Evolutionary conservation across 441 rosid genomes (phyloP).

Genomic region (Manihot esculenta): DNA sequence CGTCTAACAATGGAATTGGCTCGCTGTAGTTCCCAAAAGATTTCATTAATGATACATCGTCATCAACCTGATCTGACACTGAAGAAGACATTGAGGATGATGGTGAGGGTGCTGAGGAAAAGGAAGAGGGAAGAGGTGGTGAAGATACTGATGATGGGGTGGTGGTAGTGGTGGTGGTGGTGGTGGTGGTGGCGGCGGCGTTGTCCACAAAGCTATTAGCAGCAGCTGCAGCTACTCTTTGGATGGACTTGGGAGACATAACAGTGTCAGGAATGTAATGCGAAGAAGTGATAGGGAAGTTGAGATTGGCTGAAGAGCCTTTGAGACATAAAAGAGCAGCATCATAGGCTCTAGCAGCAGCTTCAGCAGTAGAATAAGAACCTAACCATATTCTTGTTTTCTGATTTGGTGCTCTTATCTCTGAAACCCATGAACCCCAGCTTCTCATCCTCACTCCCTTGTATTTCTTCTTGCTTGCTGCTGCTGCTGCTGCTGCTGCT

Average conservation of each 20-base stretch:
- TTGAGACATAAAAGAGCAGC: slow-evolving; percentile 90
- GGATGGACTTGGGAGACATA: slow-evolving; percentile 87
- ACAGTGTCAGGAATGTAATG: slow-evolving; percentile 41
- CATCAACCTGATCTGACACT: slow-evolving; percentile 54
- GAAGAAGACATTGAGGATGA: slow-evolving; percentile 36
- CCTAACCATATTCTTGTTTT: slow-evolving; percentile 96
- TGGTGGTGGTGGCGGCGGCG: slow-evolving; percentile 25
- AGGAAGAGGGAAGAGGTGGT: slow-evolving; percentile 34
- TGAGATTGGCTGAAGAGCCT: slow-evolving; percentile 82
- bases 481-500: slow-evolving; percentile 29
- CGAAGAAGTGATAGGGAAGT: slow-evolving; percentile 60
- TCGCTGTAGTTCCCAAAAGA: slow-evolving; percentile 30
- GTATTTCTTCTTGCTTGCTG: slow-evolving; percentile 57
- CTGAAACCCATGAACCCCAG: slow-evolving; percentile 99
- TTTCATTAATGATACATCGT: slow-evolving; percentile 48
- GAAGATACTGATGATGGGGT: slow-evolving; percentile 23
- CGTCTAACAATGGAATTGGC: slow-evolving; percentile 35
- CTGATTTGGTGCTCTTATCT: slow-evolving; percentile 92
- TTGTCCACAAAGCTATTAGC: slow-evolving; percentile 40
- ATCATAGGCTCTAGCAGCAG: slow-evolving; percentile 96
- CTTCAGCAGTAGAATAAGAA: slow-evolving; percentile 90
- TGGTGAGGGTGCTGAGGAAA: slow-evolving; percentile 39
- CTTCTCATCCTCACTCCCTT: slow-evolving; percentile 98
- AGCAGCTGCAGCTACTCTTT: slow-evolving; percentile 83
- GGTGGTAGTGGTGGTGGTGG: slow-evolving; percentile 24